phyloP scores from a whole-genome alignment of 192 early-diverging fungal genomes.

The Geranomyces michiganensis region DNA sequence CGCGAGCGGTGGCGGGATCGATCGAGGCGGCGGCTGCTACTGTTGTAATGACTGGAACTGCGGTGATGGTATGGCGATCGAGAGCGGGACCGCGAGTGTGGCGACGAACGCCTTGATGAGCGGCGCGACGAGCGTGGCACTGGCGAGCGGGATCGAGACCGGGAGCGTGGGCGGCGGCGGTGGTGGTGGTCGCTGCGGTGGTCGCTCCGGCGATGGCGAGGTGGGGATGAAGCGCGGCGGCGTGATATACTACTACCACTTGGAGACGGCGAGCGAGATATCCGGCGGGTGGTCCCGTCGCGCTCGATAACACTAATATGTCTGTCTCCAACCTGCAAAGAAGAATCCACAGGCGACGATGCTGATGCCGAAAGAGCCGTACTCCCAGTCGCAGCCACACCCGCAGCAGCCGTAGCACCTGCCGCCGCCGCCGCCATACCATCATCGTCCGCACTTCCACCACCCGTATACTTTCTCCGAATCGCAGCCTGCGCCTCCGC shows the following conservation, averaged over 20 bases:
- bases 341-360: conserved; percentile 9
- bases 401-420: conserved; percentile 11
- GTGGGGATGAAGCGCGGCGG: conserved; percentile 20
- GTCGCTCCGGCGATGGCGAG: conserved; percentile 28
- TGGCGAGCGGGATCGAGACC: conserved; percentile 11
- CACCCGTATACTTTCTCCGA: conserved; percentile 28
- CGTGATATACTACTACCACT: neutral
- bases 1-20: neutral
- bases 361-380: neutral
- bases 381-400: neutral
- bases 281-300: neutral
- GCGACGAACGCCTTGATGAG: too few species aligned
- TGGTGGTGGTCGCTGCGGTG: conserved; percentile 35
- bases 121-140: too few species aligned
- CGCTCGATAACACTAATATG: conserved; percentile 7
- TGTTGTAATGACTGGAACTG: neutral
- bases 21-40: neutral
- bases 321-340: conserved; percentile 20
- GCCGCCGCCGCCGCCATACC: neutral
- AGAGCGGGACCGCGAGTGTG: neutral
- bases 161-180: conserved; percentile 25
- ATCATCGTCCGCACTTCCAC: conserved; percentile 23
- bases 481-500: conserved; percentile 57
- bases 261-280: neutral
- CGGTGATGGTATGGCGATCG: conserved; percentile 19